Base-by-base conservation (phyloP, 208 protist species). In the Acanthamoeba castellanii region DNA sequence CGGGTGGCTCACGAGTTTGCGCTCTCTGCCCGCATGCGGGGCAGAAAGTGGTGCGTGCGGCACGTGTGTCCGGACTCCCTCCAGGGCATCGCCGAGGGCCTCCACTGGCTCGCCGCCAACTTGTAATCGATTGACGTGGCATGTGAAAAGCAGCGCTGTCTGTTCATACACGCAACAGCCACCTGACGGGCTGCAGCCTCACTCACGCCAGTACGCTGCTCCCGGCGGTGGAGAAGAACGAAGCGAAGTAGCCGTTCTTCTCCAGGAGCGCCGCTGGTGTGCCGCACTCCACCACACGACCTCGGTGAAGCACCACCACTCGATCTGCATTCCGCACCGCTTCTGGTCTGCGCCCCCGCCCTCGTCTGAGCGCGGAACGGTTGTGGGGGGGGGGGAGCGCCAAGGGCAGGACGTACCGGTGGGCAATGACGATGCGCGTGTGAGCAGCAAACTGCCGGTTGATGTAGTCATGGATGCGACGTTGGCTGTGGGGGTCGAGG, bases 21-120 rank as follows among this genome's bases (percentile, higher is more conserved):
- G 18, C 76, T 84, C 37, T 4, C 37, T 13, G 22, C 16, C 6
- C 32, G 32, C 76, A 18, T 52, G 32, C 76, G 45, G 9, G 37
- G 37, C 6, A 34, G 76, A 8, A 84, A 52, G 22, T 84, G 76
- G 76, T 84, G 76, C 76, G 45, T 84, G 22, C 76, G 76, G 16
- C 45, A 42, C 6, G 76, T 84, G 22, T 52, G 37, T 25, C 37
- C 45, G 5, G n/a, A 84, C 5, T 27, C 32, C 9, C 32, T 84
- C 22, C 18, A 52, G 13, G 76, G 76, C n/a, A 84, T 84, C 45
- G 76, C 76, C 22, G 76, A 84, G 37, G 76, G 37, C 45, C 76
- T 84, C 34, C 18, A 57, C 20, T 84, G 76, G 76, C 76, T 84
- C 14, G 32, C 37, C 37, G 5, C 76, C 76, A 34, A 84, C 45